Percentiles rank a stretch among this genome's conserved stretches.
Conservation (phyloP, 495 filamentous ascomycete genomes). For the Xanthoparmelia taractica region DNA sequence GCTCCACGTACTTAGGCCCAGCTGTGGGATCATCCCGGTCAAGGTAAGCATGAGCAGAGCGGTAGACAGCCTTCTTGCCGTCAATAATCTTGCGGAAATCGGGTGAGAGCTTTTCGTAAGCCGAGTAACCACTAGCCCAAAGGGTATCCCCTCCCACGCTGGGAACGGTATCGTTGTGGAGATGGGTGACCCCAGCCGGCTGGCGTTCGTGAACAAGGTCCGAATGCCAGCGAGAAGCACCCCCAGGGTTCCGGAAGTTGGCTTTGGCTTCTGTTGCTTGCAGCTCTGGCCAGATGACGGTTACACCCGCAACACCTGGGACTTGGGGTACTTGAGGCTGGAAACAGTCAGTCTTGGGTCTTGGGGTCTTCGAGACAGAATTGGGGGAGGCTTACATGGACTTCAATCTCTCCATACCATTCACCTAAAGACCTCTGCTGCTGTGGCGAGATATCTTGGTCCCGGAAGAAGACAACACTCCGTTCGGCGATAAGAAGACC, state of each 20-base stretch:
- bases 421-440: slow-evolving; percentile 61
- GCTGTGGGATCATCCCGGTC: slow-evolving; percentile 53
- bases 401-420: slow-evolving; percentile 57
- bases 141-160: slow-evolving; percentile 61
- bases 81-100: slow-evolving; percentile 64
- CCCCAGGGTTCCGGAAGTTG: slow-evolving; percentile 57
- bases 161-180: slow-evolving; percentile 62
- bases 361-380: not conserved
- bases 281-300: slow-evolving; percentile 60
- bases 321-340: slow-evolving; percentile 65
- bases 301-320: slow-evolving; percentile 34
- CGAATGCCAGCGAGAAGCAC: slow-evolving; percentile 59
- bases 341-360: not conserved
- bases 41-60: slow-evolving; percentile 59
- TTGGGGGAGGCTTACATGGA: slow-evolving; percentile 45
- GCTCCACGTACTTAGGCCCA: slow-evolving; percentile 57
- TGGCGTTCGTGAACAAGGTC: slow-evolving; percentile 65
- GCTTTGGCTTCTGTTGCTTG: slow-evolving; percentile 47
- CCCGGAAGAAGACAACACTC: slow-evolving; percentile 68
- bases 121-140: slow-evolving; percentile 61
- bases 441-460: slow-evolving; percentile 63
- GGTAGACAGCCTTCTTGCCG: slow-evolving; percentile 57
- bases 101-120: slow-evolving; percentile 65
- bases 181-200: slow-evolving; percentile 61
- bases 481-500: slow-evolving; percentile 63